Evolutionary conservation across 2,329 filamentous ascomycete genomes (phyloP).

Genomic region (Verticillium isaacii): DNA sequence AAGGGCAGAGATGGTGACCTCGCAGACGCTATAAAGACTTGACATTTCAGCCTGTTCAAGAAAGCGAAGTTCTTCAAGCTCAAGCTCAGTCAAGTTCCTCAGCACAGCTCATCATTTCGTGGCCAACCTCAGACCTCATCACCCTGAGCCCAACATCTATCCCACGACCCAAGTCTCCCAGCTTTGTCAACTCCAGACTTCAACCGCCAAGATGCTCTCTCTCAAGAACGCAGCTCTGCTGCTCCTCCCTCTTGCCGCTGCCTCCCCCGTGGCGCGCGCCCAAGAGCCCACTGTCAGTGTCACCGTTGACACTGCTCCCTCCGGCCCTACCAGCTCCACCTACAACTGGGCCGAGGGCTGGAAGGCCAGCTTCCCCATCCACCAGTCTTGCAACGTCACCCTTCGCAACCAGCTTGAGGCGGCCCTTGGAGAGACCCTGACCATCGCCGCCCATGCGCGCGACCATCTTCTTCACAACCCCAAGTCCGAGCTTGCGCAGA

Average conservation of each 20-base stretch:
- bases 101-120: neutral
- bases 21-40: neutral
- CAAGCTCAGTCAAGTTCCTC: neutral
- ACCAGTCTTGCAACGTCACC: conserved; percentile 62
- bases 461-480: conserved; percentile 57
- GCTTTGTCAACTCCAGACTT: neutral
- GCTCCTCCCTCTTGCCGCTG: conserved; percentile 19
- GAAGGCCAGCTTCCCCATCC: conserved; percentile 42
- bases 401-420: conserved; percentile 49
- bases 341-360: conserved; percentile 29
- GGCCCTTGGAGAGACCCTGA: conserved; percentile 54
- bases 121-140: neutral
- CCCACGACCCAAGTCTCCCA: neutral
- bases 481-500: conserved; percentile 53
- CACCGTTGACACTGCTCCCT: conserved; percentile 8
- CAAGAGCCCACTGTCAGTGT: conserved; percentile 12
- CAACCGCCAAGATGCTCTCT: neutral
- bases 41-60: neutral
- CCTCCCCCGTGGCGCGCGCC: conserved; percentile 21
- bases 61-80: neutral
- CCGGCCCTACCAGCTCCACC: conserved; percentile 11
- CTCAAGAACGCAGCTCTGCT: conserved; percentile 10
- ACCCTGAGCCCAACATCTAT: neutral
- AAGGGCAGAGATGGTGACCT: neutral
- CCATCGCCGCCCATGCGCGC: conserved; percentile 55